phyloP scores from a whole-genome alignment of 2,329 filamentous ascomycete genomes.

The Colletotrichum sp. region DNA sequence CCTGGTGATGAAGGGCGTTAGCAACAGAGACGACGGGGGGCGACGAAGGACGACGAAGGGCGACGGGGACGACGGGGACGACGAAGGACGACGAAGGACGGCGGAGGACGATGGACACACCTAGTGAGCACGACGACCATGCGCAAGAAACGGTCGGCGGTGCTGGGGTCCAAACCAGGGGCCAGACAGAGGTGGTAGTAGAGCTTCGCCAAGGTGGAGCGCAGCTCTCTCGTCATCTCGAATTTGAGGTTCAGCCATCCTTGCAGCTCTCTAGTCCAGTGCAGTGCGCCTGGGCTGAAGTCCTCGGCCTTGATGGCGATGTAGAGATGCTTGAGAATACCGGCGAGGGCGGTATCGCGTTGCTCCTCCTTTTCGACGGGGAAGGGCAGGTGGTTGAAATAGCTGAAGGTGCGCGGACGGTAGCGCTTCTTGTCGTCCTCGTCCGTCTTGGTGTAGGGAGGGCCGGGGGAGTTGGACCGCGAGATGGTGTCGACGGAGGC shows the following conservation, averaged over 20 bases:
- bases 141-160: conserved; percentile 89
- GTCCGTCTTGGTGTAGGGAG: conserved; percentile 55
- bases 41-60: not conserved
- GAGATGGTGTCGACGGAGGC: conserved; percentile 73
- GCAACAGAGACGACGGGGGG: not conserved
- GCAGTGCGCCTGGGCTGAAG: conserved; percentile 89
- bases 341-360: conserved; percentile 79
- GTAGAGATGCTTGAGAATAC: conserved; percentile 93
- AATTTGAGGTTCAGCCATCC: conserved; percentile 98
- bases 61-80: not conserved
- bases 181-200: conserved; percentile 95
- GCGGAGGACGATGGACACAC: conserved; percentile 53
- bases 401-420: conserved; percentile 90
- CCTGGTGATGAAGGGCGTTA: conserved; percentile 46
- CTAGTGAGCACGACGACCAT: conserved; percentile 98
- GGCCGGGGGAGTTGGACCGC: conserved; percentile 83
- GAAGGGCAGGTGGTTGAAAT: conserved; percentile 90
- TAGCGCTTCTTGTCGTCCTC: conserved; percentile 68
- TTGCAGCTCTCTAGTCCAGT: conserved; percentile 96
- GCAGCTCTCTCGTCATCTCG: conserved; percentile 84
- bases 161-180: conserved; percentile 81
- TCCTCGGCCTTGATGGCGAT: conserved; percentile 91
- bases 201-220: conserved; percentile 83
- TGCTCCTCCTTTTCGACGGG: conserved; percentile 80
- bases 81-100: not conserved